phyloP scores from a whole-genome alignment of 768 basidiomycete species.

The Lyophyllum shimeji region DNA sequence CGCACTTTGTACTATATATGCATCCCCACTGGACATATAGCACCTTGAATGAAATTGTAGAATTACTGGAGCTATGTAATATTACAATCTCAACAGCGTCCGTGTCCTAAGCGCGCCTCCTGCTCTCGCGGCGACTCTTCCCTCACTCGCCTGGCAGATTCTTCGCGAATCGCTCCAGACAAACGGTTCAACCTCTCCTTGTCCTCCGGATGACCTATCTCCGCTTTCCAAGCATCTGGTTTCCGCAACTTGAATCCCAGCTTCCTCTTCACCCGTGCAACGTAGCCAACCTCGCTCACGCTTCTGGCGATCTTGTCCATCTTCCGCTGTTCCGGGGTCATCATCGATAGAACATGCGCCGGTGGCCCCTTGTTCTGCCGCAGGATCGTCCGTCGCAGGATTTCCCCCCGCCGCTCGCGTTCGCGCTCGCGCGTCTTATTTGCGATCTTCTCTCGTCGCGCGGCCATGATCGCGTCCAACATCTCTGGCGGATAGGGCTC shows the following conservation, averaged over 20 bases:
- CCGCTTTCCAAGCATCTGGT: conserved; percentile 34
- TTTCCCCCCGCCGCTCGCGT: conserved; percentile 65
- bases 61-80: not conserved
- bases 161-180: conserved; percentile 21
- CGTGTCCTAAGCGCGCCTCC: not conserved
- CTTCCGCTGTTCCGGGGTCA: conserved; percentile 47
- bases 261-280: conserved; percentile 58
- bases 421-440: conserved; percentile 65
- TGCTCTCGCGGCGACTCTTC: not conserved
- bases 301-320: conserved; percentile 52
- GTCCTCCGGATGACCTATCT: conserved; percentile 27
- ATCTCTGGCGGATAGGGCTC: conserved; percentile 49
- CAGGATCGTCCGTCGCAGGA: conserved; percentile 44
- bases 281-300: conserved; percentile 69
- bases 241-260: conserved; percentile 51
- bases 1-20: not conserved
- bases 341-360: conserved; percentile 51
- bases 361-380: conserved; percentile 61
- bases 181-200: conserved; percentile 28
- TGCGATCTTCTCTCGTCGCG: conserved; percentile 56
- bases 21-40: not conserved
- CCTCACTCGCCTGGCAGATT: conserved; percentile 26
- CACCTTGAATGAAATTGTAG: not conserved
- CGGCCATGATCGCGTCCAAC: conserved; percentile 47
- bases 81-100: not conserved